A percentile compares a stretch with the other conserved stretches of the same genome.
phyloP scores from a whole-genome alignment of 129 eudicot genomes.

The Escallonia herrerae region DNA sequence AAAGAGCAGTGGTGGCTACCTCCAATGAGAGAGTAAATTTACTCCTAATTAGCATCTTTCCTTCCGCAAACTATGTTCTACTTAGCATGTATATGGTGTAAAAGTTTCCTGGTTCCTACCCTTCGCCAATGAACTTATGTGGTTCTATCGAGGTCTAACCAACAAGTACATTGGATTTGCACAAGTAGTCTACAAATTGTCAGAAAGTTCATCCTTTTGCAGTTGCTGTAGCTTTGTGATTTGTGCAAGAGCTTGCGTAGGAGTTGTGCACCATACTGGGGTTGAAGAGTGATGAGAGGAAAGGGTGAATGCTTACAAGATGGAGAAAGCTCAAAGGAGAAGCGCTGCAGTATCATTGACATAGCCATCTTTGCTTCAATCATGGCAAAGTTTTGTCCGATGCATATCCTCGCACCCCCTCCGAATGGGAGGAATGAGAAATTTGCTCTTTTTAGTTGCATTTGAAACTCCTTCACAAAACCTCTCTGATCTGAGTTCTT shows the following conservation, averaged over 20 bases:
- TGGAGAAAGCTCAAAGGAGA: slow-evolving; percentile 20
- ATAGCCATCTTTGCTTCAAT: slow-evolving; percentile 17
- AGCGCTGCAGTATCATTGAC: slow-evolving; percentile 19
- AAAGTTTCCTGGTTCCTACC: not conserved
- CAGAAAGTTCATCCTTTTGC: not conserved
- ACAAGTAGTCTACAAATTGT: too few relatives aligned
- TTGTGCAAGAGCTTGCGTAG: slow-evolving; percentile 12
- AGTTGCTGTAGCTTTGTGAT: not conserved
- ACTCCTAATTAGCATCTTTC: too few relatives aligned
- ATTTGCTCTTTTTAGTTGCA: slow-evolving; percentile 3
- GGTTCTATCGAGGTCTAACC: too few relatives aligned
- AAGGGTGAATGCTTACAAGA: slow-evolving; percentile 23
- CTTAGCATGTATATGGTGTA: too few relatives aligned
- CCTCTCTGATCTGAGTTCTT: slow-evolving; percentile 30
- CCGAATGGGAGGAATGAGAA: slow-evolving; percentile 17
- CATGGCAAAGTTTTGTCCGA: slow-evolving; percentile 27
- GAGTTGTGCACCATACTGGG: slow-evolving; percentile 24
- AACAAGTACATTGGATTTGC: not conserved
- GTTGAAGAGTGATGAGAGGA: slow-evolving; percentile 10
- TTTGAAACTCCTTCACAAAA: slow-evolving; percentile 23
- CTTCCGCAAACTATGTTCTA: too few relatives aligned
- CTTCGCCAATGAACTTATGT: too few relatives aligned
- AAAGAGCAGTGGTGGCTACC: too few relatives aligned
- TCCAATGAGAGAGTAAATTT: too few relatives aligned
- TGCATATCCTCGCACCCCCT: slow-evolving; percentile 20